phyloP scores from a whole-genome alignment of 2,329 filamentous ascomycete genomes.

The Aphanocladium album region DNA sequence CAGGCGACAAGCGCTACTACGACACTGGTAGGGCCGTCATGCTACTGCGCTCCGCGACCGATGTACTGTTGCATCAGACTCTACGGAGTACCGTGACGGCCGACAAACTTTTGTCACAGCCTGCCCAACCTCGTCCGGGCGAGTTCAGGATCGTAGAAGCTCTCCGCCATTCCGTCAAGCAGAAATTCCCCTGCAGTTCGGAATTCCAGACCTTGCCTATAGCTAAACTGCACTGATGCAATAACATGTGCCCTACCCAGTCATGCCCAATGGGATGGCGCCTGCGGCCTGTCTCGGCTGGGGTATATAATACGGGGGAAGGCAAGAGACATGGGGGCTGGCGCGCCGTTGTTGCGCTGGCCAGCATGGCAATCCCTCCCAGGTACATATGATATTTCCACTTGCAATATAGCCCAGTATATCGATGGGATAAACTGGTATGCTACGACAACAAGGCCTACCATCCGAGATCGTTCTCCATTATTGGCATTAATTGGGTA shows the following conservation, averaged over 20 bases:
- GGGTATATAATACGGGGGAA: background rate
- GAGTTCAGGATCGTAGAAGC: background rate
- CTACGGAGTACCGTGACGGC: too few species aligned
- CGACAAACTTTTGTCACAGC: too few species aligned
- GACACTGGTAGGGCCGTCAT: too few species aligned
- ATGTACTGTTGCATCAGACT: too few species aligned
- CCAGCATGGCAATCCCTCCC: background rate
- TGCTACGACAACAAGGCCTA: background rate
- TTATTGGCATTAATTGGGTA: background rate
- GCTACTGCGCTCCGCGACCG: too few species aligned
- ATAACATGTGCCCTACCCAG: background rate
- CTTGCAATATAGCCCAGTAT: background rate
- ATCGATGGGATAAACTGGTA: background rate
- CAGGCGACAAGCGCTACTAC: too few species aligned
- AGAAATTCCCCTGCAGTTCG: background rate
- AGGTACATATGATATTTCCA: background rate
- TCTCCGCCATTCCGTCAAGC: background rate
- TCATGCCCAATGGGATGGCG: background rate
- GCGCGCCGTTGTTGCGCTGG: background rate
- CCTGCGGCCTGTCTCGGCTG: background rate
- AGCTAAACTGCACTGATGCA: slow-evolving; percentile 1
- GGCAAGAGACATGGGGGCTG: background rate
- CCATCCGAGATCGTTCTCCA: background rate
- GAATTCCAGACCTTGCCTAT: background rate
- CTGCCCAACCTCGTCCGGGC: too few species aligned